Percentiles rank a stretch among this genome's conserved stretches.
These are phyloP conservation scores for Aspergillus sclerotialis DNA, from an alignment of 2,329 filamentous ascomycete species.

Conservation along the genomic window DNA sequence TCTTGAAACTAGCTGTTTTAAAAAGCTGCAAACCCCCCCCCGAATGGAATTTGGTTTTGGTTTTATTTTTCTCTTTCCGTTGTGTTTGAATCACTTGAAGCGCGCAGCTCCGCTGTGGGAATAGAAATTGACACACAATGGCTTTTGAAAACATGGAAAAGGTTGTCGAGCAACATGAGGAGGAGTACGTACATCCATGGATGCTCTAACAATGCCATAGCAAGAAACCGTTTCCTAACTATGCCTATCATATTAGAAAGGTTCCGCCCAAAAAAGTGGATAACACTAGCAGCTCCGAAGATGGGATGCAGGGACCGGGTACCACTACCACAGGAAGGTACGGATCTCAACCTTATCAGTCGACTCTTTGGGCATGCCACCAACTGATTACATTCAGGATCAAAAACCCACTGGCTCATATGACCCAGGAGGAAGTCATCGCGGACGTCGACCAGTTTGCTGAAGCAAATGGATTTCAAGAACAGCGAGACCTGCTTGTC, in stretches of 20 bases:
- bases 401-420: conserved; percentile 40
- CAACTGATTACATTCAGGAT: conserved; percentile 27
- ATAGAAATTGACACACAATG: too few relatives aligned
- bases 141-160: too few relatives aligned
- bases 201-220: not conserved
- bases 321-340: not conserved
- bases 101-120: too few relatives aligned
- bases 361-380: not conserved
- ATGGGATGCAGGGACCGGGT: not conserved
- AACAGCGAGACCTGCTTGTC: conserved; percentile 36
- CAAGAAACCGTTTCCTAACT: too few relatives aligned
- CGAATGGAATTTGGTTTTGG: too few relatives aligned
- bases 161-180: too few relatives aligned
- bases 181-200: not conserved
- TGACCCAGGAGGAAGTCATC: conserved; percentile 31
- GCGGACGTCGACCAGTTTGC: conserved; percentile 39
- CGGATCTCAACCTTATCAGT: not conserved
- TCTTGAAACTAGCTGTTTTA: too few relatives aligned
- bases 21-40: too few relatives aligned
- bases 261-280: not conserved
- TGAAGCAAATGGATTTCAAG: conserved; percentile 31
- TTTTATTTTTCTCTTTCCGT: too few relatives aligned
- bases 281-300: not conserved
- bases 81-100: too few relatives aligned
- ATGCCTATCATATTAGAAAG: not conserved